phyloP scores from a whole-genome alignment of 768 basidiomycete genomes.

The Mycena galericulata region DNA sequence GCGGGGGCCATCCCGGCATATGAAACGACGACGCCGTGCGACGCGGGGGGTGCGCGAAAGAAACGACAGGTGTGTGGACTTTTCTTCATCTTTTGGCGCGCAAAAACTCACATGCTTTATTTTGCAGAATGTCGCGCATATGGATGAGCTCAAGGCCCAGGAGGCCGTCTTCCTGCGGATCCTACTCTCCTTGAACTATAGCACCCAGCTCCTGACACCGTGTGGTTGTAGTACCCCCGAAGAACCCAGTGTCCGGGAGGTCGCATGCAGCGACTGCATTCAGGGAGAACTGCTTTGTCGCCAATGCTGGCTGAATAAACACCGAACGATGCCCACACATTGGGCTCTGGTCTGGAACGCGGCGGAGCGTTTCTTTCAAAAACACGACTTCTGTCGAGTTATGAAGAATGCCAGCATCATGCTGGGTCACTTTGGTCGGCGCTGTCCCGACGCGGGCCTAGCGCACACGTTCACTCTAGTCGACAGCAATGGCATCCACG shows the following conservation, averaged over 20 bases:
- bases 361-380: background rate
- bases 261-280: constrained; percentile 9
- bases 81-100: background rate
- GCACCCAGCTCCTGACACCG: background rate
- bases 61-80: background rate
- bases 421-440: constrained; percentile 13
- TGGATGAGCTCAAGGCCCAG: constrained; percentile 11
- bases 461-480: constrained; percentile 13
- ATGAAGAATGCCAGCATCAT: background rate
- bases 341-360: constrained; percentile 20
- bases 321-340: constrained; percentile 10
- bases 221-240: constrained; percentile 9
- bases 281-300: constrained; percentile 14
- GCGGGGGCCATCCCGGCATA: background rate
- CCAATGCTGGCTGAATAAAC: constrained; percentile 22
- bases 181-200: constrained; percentile 3
- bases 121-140: constrained; percentile 16
- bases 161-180: constrained; percentile 2
- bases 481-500: constrained; percentile 26
- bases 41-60: constrained; percentile 3
- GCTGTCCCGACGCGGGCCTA: constrained; percentile 7
- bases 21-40: background rate
- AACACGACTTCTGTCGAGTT: constrained; percentile 9
- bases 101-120: background rate
- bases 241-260: background rate